Evolutionary conservation across 73 alveolate genomes (phyloP).

Genomic region (Paramecium sexaurelia): DNA sequence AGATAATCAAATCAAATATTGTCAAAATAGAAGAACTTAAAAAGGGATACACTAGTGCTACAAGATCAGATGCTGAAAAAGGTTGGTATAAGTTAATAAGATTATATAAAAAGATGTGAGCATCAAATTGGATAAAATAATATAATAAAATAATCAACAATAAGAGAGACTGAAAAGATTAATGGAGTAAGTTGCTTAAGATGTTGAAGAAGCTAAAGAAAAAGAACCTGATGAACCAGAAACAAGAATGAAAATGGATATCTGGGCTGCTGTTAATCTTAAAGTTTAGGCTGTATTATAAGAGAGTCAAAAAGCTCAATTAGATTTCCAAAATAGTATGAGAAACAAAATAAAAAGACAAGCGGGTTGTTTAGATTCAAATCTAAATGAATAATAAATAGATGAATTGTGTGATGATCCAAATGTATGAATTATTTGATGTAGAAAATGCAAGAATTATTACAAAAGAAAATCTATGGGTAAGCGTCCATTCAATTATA

Average conservation of each 20-base stretch:
- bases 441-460: slow-evolving; percentile 34
- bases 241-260: slow-evolving; percentile 57
- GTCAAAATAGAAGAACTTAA: slow-evolving; percentile 24
- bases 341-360: background rate
- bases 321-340: background rate
- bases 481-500: background rate
- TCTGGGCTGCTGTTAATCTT: background rate
- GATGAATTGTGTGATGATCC: slow-evolving; percentile 50
- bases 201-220: background rate
- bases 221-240: slow-evolving; percentile 52
- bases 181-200: background rate
- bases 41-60: background rate
- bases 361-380: background rate
- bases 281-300: background rate
- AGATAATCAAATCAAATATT: background rate
- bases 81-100: background rate
- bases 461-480: background rate
- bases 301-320: background rate
- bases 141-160: background rate
- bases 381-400: background rate
- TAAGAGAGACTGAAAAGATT: background rate
- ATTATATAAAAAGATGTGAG: background rate
- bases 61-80: background rate
- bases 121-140: background rate
- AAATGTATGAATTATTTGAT: background rate